These are phyloP conservation scores for Casuarina cunninghamiana DNA, from an alignment of 306 rosid genomes.

Conservation along the genomic window DNA sequence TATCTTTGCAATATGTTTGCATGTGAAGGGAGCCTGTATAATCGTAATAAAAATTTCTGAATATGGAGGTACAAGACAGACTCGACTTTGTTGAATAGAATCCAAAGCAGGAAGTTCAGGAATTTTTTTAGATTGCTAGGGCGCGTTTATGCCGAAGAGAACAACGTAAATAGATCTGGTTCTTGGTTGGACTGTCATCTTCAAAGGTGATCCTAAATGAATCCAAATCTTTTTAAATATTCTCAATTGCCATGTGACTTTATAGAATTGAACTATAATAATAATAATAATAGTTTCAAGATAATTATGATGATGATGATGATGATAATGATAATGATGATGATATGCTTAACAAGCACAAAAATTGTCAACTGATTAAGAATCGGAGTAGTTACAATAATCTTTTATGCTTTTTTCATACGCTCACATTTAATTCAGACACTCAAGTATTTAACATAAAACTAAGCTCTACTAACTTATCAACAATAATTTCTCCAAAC, in stretches of 20 bases:
- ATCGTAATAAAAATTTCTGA: background rate
- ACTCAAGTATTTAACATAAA: no score
- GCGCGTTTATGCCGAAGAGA: slow-evolving; percentile 2
- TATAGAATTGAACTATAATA: background rate
- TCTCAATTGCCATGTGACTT: slow-evolving; percentile 18
- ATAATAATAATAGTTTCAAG: background rate
- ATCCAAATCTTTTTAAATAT: slow-evolving; percentile 28
- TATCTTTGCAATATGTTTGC: no score
- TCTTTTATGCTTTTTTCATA: no score
- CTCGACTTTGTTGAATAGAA: slow-evolving; percentile 10
- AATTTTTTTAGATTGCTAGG: slow-evolving; percentile 12
- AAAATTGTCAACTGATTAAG: background rate
- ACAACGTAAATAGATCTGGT: background rate
- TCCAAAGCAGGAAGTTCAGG: slow-evolving; percentile 13
- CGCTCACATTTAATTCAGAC: no score
- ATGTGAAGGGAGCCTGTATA: no score
- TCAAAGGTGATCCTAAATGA: slow-evolving; percentile 21
- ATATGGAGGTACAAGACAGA: slow-evolving; percentile 16
- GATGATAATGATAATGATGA: background rate
- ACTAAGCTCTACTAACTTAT: no score
- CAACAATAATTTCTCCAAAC: background rate
- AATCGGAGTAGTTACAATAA: background rate
- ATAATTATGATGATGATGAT: background rate
- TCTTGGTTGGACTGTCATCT: slow-evolving; percentile 23
- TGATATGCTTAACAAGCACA: background rate